Evolutionary conservation across 768 basidiomycete genomes (phyloP).

Genomic region (Chalciporus piperatus): DNA sequence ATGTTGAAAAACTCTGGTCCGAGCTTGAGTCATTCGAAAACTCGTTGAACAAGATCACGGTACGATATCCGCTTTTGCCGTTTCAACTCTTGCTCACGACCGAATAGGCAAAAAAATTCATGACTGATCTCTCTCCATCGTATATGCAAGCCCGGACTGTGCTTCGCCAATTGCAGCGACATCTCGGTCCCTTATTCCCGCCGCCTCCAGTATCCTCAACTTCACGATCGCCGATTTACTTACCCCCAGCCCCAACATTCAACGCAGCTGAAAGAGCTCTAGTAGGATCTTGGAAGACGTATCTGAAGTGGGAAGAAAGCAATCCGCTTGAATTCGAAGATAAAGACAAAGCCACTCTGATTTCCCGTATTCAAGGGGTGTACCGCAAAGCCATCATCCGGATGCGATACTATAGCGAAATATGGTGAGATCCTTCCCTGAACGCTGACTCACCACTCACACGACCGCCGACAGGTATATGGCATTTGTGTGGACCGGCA

Average conservation of each 20-base stretch:
- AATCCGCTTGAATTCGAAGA: slow-evolving; percentile 94
- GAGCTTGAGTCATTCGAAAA: slow-evolving; percentile 93
- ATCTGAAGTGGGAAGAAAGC: slow-evolving; percentile 92
- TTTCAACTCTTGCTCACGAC: slow-evolving; percentile 10
- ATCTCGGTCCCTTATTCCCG: slow-evolving; percentile 60
- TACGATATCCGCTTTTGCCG: slow-evolving; percentile 25
- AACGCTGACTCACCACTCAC: slow-evolving; percentile 7
- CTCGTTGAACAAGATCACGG: slow-evolving; percentile 82
- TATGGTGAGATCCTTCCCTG: slow-evolving; percentile 59
- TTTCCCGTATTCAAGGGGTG: slow-evolving; percentile 72
- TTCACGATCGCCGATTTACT: slow-evolving; percentile 44
- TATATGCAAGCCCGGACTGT: slow-evolving; percentile 95
- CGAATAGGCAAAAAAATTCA: slow-evolving; percentile 86
- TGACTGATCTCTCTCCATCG: slow-evolving; percentile 85
- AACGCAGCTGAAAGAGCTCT: slow-evolving; percentile 66
- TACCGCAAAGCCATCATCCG: slow-evolving; percentile 88
- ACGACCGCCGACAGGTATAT: slow-evolving; percentile 65
- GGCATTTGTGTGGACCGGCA: slow-evolving; percentile 81
- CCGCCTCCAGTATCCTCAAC: slow-evolving; percentile 43
- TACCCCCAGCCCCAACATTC: slow-evolving; percentile 74
- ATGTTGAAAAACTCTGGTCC: slow-evolving; percentile 90
- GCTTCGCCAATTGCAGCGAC: slow-evolving; percentile 76
- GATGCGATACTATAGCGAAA: slow-evolving; percentile 93
- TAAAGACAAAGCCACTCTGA: slow-evolving; percentile 64
- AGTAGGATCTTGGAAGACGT: slow-evolving; percentile 86